These are phyloP conservation scores for Verticillium isaacii DNA, from an alignment of 2,329 filamentous ascomycete genomes.

Conservation along the genomic window DNA sequence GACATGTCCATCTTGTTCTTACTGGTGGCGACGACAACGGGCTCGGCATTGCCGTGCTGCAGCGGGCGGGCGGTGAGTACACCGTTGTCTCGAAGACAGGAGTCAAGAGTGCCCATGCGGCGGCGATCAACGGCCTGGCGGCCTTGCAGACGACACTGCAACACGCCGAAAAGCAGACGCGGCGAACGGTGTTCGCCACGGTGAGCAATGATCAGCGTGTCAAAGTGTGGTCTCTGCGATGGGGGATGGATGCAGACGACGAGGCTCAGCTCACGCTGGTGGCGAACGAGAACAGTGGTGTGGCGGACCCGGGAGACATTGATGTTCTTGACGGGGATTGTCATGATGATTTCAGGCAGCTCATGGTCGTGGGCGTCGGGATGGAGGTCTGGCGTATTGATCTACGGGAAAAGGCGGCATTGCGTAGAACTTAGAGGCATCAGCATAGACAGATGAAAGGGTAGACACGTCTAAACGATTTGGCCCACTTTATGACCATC, in stretches of 20 bases:
- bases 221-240: conserved; percentile 41
- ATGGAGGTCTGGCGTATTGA: conserved; percentile 36
- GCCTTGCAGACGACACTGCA: conserved; percentile 20
- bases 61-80: conserved; percentile 16
- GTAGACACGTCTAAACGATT: not conserved
- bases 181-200: conserved; percentile 25
- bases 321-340: conserved; percentile 25
- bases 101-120: conserved; percentile 61
- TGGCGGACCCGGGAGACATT: conserved; percentile 55
- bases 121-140: conserved; percentile 60
- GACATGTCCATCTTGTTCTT: conserved; percentile 45
- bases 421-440: not conserved
- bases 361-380: conserved; percentile 41
- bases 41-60: conserved; percentile 51
- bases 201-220: conserved; percentile 59
- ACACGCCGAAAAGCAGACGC: conserved; percentile 9
- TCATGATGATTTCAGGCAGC: conserved; percentile 8
- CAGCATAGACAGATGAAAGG: not conserved
- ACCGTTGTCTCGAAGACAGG: conserved; percentile 17
- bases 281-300: conserved; percentile 51
- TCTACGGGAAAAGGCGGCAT: not conserved
- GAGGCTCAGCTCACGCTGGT: conserved; percentile 30
- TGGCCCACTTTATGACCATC: too few species aligned
- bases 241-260: conserved; percentile 10
- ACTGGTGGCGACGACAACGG: conserved; percentile 90